Conservation (phyloP, 768 basidiomycete genomes). For the Calvatia gigantea region DNA sequence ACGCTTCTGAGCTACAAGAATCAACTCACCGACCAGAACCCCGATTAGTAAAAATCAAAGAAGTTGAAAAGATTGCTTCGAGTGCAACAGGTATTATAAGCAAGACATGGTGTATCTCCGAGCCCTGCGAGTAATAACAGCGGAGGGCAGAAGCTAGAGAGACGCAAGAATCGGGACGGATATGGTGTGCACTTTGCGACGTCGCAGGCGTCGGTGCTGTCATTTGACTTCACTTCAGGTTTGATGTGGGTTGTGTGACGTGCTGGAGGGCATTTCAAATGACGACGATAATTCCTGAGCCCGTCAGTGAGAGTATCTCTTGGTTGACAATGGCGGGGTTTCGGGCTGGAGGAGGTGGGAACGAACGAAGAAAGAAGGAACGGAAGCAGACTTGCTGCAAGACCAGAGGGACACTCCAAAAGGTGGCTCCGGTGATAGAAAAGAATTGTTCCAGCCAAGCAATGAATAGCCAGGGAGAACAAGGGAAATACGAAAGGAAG, state of each 20-base stretch:
- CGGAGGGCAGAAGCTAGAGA: conserved; percentile 71
- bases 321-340: background rate
- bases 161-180: conserved; percentile 49
- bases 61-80: conserved; percentile 57
- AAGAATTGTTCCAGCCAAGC: background rate
- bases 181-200: background rate
- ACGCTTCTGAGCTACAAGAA: background rate
- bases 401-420: conserved; percentile 19
- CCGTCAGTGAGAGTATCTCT: background rate
- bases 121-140: conserved; percentile 46
- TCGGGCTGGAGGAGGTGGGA: background rate
- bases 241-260: background rate
- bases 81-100: conserved; percentile 62
- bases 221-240: conserved; percentile 7
- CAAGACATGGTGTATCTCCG: conserved; percentile 35
- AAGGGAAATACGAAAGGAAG: background rate
- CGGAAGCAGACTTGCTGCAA: conserved; percentile 29
- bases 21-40: conserved; percentile 44
- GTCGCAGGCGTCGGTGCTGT: conserved; percentile 33
- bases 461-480: background rate
- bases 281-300: conserved; percentile 17
- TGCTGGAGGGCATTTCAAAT: conserved; percentile 6
- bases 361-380: conserved; percentile 20
- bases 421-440: conserved; percentile 13
- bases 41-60: conserved; percentile 48